Evolutionary conservation across 208 protist species (phyloP).

Genomic region (Acanthamoeba royreba): DNA sequence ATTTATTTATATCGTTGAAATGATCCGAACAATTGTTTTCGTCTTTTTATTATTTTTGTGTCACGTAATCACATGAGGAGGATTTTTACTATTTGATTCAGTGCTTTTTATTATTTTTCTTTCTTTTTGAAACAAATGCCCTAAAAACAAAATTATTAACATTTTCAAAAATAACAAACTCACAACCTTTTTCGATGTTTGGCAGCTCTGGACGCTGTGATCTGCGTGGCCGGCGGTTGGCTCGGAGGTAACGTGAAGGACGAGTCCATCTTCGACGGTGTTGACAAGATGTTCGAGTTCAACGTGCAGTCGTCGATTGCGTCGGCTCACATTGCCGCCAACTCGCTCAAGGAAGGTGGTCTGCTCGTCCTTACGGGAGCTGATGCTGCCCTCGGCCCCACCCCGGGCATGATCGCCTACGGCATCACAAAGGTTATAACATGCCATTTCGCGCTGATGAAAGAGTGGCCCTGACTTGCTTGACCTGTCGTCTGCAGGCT

Average conservation of each 20-base stretch:
- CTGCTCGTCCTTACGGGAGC: conserved; percentile 51
- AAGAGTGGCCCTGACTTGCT: neutral
- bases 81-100: too few species aligned
- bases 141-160: neutral
- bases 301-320: conserved; percentile 26
- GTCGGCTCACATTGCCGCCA: conserved; percentile 23
- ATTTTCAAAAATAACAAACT: neutral
- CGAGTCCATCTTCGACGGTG: neutral
- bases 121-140: neutral
- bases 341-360: conserved; percentile 28
- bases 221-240: conserved; percentile 49
- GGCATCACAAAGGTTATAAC: conserved; percentile 30
- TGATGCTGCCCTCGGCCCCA: conserved; percentile 11
- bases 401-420: conserved; percentile 44
- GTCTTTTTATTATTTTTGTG: neutral
- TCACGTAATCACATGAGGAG: too few species aligned
- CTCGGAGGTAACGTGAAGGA: neutral
- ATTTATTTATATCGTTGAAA: too few species aligned
- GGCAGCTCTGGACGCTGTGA: neutral
- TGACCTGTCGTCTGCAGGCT: neutral
- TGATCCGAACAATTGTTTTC: neutral
- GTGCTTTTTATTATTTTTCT: too few species aligned
- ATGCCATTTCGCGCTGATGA: neutral
- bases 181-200: neutral
- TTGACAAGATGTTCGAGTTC: conserved; percentile 28